phyloP scores from a whole-genome alignment of 192 early-diverging fungal genomes.

The Backusella tarrabulga region DNA sequence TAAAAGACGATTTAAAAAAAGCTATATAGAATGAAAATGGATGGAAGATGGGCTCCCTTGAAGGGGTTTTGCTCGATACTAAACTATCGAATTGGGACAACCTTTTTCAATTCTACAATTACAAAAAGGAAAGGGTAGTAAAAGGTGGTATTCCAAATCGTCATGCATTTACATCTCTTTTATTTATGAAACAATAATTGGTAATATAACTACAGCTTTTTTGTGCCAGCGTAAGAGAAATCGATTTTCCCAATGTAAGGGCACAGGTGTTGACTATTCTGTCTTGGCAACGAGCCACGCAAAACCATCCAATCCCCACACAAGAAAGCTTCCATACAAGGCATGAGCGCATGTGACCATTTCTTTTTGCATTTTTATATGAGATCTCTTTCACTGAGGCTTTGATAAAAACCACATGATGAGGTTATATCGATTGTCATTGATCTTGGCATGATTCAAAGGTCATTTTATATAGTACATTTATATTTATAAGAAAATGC shows the following conservation, averaged over 20 bases:
- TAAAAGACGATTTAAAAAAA: background rate
- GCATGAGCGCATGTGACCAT: constrained; percentile 21
- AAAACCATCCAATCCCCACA: constrained; percentile 57
- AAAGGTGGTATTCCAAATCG: background rate
- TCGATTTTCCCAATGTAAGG: constrained; percentile 48
- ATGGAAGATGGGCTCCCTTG: background rate
- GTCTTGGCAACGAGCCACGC: constrained; percentile 90
- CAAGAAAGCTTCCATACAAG: constrained; percentile 71
- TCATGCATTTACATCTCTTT: background rate
- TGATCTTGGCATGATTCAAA: no score
- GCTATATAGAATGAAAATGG: background rate
- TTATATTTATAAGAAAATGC: no score
- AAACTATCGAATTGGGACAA: background rate
- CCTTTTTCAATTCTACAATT: no score
- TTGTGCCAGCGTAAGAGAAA: constrained; percentile 33
- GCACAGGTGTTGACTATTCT: constrained; percentile 88
- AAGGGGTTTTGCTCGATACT: background rate
- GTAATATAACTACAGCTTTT: background rate
- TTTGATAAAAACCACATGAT: no score
- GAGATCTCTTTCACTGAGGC: background rate
- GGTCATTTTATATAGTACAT: no score
- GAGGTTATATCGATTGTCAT: no score
- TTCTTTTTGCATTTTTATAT: background rate
- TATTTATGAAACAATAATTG: background rate
- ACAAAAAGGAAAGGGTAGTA: background rate